Evolutionary conservation across 257 asterid genomes (phyloP).

Genomic region (Prunella vulgaris): DNA sequence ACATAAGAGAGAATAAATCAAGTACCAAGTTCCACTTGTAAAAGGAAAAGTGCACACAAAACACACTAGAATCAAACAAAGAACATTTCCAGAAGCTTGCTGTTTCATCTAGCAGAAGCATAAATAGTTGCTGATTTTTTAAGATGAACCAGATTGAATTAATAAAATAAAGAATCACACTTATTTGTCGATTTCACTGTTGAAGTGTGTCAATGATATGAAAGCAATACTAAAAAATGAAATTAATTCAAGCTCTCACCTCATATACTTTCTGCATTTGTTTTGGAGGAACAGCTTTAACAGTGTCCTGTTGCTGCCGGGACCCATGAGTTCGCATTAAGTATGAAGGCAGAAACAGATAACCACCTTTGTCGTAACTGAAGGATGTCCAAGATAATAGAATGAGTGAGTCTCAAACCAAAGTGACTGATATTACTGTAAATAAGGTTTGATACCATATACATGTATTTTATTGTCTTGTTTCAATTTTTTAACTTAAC

Average conservation of each 20-base stretch:
- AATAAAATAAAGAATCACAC: constrained; percentile 15
- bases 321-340: constrained; percentile 96
- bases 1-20: neutral
- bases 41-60: constrained; percentile 9
- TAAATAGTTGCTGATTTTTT: neutral
- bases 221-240: constrained; percentile 10
- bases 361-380: constrained; percentile 95
- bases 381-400: constrained; percentile 22
- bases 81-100: neutral
- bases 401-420: constrained; percentile 10
- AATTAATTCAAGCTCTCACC: constrained; percentile 44
- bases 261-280: constrained; percentile 85
- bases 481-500: constrained; percentile 7
- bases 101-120: neutral
- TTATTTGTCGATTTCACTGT: neutral
- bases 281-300: constrained; percentile 55
- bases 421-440: neutral
- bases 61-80: constrained; percentile 10
- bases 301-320: constrained; percentile 68
- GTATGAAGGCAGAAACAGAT: constrained; percentile 88
- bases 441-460: neutral
- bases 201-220: neutral
- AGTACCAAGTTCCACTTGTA: constrained; percentile 14
- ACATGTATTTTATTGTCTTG: neutral
- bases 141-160: constrained; percentile 7